Base-by-base conservation (phyloP, 2,329 filamentous ascomycete species). In the Chaetomium sp. region DNA sequence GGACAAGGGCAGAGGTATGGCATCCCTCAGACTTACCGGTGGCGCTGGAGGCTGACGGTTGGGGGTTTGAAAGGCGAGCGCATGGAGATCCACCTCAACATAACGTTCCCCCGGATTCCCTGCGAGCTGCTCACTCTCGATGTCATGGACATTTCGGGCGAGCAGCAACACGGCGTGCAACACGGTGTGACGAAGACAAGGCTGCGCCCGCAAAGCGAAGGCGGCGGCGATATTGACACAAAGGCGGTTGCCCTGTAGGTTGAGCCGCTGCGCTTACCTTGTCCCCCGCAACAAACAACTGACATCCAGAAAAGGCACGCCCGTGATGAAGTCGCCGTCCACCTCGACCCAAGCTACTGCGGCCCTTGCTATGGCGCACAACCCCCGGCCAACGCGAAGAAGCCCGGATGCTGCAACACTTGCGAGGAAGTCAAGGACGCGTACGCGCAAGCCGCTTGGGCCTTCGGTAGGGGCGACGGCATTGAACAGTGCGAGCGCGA, bases 11-110 rank as follows among this genome's bases (percentile, higher is more conserved):
- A 86, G 95, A 90, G 93, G 92, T 93, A 64, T 59, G 58, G 49
- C n/a, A 9, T 82, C 69, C 81, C 70, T 54, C 33, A 8, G 49
- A 23, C 49, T 38, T 55, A 12, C 23, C 25, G 27, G 21, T 38
- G 16, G 12, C 31, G 35, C 13, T 4, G 55, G 56, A 62, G 23
- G 62, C 69, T 72, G 63, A 73, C 66, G 2, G 23, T 57, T 45
- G 58, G 51, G 35, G 21, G 33, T 60, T 47, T 57, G 19, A 75
- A 71, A 92, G 91, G 92, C 77, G 93, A 99, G 83, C 92, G 94
- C 78, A 98, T 99, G 94, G 95, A 98, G 77, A 99, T 99, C 70
- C 93, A 97, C 77, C 86, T 99, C 78, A 99, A 99, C 81, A 89
- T 99, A 66, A 95, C 92, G 55, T 99, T 99, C 76, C 95, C 95